Conservation (phyloP, 345 rosid genomes). For the Cochlearia excelsa region DNA sequence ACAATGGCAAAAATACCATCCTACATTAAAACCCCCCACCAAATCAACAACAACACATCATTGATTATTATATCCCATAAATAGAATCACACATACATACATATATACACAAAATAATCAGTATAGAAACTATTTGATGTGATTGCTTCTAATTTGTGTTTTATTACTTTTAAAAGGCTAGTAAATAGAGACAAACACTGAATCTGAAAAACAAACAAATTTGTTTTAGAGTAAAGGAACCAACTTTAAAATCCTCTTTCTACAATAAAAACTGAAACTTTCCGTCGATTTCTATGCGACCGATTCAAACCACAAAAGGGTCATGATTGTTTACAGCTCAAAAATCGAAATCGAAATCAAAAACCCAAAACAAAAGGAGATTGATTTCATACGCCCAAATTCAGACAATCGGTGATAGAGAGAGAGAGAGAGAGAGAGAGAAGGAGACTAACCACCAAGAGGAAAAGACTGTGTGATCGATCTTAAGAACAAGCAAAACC, state of each 20-base stretch:
- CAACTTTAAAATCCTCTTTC: slow-evolving; percentile 2
- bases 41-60: too few species aligned
- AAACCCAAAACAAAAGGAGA: background rate
- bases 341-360: slow-evolving; percentile 23
- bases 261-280: slow-evolving; percentile 1
- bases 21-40: slow-evolving; percentile 41
- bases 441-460: slow-evolving; percentile 78
- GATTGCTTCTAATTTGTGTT: too few species aligned
- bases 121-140: too few species aligned
- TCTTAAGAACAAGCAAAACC: slow-evolving; percentile 66
- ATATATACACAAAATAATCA: too few species aligned
- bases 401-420: background rate
- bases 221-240: background rate
- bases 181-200: background rate
- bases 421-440: background rate
- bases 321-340: background rate
- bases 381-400: slow-evolving; percentile 9
- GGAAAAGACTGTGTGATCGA: slow-evolving; percentile 53
- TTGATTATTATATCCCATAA: too few species aligned
- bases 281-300: background rate
- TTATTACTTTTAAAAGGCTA: background rate
- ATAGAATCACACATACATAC: too few species aligned
- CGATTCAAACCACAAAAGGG: background rate
- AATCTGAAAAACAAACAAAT: too few species aligned
- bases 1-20: slow-evolving; percentile 76